Evolutionary conservation across 73 alveolate species (phyloP), one percentile per base, ranked within the genome.

Genomic region (Urostyla sp.): DNA sequence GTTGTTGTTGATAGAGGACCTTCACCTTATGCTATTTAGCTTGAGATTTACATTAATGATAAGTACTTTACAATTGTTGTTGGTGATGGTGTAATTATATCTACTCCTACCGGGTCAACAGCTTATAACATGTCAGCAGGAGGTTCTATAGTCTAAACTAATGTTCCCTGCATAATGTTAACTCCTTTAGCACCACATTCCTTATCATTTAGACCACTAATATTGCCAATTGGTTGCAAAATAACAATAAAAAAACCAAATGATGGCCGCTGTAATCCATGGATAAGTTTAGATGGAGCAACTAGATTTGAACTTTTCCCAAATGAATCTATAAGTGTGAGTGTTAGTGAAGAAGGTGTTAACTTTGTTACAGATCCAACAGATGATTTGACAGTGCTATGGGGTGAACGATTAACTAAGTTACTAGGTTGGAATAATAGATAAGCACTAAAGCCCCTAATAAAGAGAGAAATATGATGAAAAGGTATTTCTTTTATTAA

Each of bases 21-120:
- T 34, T 53, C 46, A 32, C 49, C 81, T 38, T 87, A 77, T 55
- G 72, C 73, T 86, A 67, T 85, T 21, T 72, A 67, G 51, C 55
- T 92, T 59, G 90, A 86, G 61, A 55, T 89, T 51, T 92, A 23
- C 54, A 36, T 90, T n/a, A 84, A 87, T 57, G 83, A 79, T 61
- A 53, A 72, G 32, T 51, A 34, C 24, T 90, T 90, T 58, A 92
- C 96, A 0, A 84, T 85, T 32, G 85, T 85, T 21, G 80, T 75
- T 24, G 97, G 98, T 37, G 99, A 96, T 90, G 97, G 95, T 2
- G 76, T 97, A 0, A 96, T 98, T 53, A 85, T 94, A 13, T 84
- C 99, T 26, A 96, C 99, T 0, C 99, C 99, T 0, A 95, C 99
- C 0, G 99, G 99, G 7, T 93, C 99, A 16, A 98, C 99, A 0